A percentile compares a stretch with the other conserved stretches of the same genome.
These are phyloP conservation scores for Solanum verrucosum DNA, from an alignment of 257 asterid genomes.

Conservation along the genomic window DNA sequence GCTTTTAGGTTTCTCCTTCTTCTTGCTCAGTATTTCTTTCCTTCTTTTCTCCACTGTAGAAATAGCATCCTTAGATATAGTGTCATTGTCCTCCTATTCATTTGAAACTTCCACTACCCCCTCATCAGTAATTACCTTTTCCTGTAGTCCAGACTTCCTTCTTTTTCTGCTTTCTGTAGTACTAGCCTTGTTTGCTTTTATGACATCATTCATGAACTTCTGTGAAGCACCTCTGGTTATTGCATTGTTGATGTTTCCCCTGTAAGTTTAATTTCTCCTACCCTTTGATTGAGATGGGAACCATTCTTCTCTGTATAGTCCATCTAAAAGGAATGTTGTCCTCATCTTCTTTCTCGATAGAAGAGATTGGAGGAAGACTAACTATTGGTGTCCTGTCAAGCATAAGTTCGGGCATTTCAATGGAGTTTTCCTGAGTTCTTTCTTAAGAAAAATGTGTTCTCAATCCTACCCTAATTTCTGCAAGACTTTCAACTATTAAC, in stretches of 20 bases:
- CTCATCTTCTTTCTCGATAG: not conserved
- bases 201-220: not conserved
- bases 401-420: not conserved
- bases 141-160: not conserved
- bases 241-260: not conserved
- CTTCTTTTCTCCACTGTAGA: too few relatives aligned
- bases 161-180: not conserved
- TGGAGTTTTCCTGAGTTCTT: not conserved
- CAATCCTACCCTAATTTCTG: not conserved
- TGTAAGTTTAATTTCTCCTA: too few relatives aligned
- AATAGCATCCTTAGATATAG: too few relatives aligned
- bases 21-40: not conserved
- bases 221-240: not conserved
- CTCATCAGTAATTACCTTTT: too few relatives aligned
- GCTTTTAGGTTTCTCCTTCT: not conserved
- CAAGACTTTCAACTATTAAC: not conserved
- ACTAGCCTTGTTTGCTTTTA: not conserved
- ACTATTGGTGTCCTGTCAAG: not conserved
- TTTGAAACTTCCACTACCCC: not conserved
- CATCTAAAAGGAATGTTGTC: not conserved
- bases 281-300: not conserved
- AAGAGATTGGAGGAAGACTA: not conserved
- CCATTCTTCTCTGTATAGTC: not conserved
- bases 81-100: too few relatives aligned
- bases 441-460: not conserved